Evolutionary conservation across 164 flowering plant species (phyloP), one percentile per base, ranked within the genome.

Genomic region (Brasenia schreberi): DNA sequence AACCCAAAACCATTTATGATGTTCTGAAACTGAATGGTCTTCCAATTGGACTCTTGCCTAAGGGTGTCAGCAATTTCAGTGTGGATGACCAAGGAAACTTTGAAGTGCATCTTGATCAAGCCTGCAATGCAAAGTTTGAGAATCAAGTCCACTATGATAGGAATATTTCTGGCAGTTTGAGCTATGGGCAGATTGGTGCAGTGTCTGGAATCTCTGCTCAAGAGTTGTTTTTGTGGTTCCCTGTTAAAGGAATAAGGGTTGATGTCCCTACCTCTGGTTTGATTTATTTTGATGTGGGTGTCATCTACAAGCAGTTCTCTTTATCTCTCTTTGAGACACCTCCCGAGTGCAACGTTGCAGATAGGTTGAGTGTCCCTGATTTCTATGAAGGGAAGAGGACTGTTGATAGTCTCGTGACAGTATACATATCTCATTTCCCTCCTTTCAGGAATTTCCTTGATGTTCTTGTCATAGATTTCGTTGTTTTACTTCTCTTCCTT

Each of bases 161-260:
- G 11, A 76, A 77, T 60, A 74, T 81, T 9, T 66, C 81, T 17
- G 84, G 84, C 0, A 66, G 43, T 11, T 19, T 81, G 11, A 79
- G 79, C 53, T 75, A 69, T 61, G 84, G 82, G 4, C 82, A 70
- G 82, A 77, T 81, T 70, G 75, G 66, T 0, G 71, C 63, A 5
- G 56, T 81, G 5, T 69, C 82, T 10, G 84, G 84, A 3, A 64
- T 81, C 56, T 64, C 75, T 3, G 79, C 82, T 19, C 81, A 77
- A 68, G 84, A 81, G 62, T 68, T 81, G 4, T 81, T 81, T 59
- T 71, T 81, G 1, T 81, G 84, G 84, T 76, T 81, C 19, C 81
- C 82, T 11, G 84, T 81, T 9, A 77, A 75, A 70, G 27, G 27
- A 23, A 23, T 23, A 23, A 23, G 27, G 2, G 27, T 23, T 23